phyloP scores from a whole-genome alignment of 2,329 filamentous ascomycete genomes.

The Trichoderma cornu-damae region DNA sequence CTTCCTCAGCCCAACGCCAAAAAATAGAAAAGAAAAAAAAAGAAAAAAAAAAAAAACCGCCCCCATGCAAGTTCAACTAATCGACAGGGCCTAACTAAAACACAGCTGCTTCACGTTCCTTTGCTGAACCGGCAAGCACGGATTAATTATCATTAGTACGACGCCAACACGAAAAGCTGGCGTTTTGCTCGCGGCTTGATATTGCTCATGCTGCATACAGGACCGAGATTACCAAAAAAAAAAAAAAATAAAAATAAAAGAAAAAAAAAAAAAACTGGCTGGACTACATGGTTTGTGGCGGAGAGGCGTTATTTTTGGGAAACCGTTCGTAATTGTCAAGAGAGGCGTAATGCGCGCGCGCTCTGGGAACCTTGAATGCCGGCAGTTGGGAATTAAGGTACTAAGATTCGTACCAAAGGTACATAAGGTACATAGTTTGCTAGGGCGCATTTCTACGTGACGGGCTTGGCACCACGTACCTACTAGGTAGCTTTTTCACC shows the following conservation, averaged over 20 bases:
- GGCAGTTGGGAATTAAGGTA: constrained; percentile 8
- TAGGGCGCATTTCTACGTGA: not conserved
- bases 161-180: not conserved
- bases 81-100: too few species aligned
- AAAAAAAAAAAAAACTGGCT: too few species aligned
- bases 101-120: not conserved
- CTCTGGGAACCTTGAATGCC: not conserved
- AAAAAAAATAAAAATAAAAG: too few species aligned
- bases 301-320: not conserved
- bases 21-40: too few species aligned
- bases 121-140: not conserved
- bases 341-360: too few species aligned
- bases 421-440: too few species aligned
- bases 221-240: not conserved
- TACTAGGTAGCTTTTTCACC: not conserved
- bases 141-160: not conserved
- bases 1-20: too few species aligned
- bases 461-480: not conserved
- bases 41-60: too few species aligned
- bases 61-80: too few species aligned
- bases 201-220: not conserved
- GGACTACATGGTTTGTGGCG: not conserved
- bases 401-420: not conserved
- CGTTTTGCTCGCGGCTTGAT: not conserved
- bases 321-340: too few species aligned